phyloP scores from a whole-genome alignment of 345 rosid species.

The Pugionium cornutum region DNA sequence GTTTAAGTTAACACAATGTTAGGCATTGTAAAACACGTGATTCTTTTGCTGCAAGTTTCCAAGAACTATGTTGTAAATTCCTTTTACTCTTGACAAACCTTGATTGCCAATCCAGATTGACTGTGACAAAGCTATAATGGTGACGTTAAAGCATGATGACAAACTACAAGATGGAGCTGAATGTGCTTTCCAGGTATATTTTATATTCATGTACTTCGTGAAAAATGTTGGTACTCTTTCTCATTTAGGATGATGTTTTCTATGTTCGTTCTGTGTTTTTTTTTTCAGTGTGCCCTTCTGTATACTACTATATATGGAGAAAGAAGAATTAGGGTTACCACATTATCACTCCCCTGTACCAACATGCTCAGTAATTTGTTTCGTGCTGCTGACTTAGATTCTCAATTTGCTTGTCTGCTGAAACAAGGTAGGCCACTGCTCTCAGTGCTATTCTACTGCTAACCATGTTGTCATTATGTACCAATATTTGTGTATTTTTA shows the following conservation, averaged over 20 bases:
- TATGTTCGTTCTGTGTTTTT: neutral
- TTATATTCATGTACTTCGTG: neutral
- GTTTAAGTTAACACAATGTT: conserved; percentile 6
- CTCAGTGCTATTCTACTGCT: conserved; percentile 9
- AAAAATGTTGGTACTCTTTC: neutral
- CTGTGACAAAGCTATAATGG: conserved; percentile 93
- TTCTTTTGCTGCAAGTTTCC: conserved; percentile 9
- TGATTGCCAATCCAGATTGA: conserved; percentile 67
- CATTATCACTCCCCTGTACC: conserved; percentile 89
- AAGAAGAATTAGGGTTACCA: conserved; percentile 92
- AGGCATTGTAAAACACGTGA: neutral
- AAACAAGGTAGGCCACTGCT: conserved; percentile 69
- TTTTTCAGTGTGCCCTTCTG: conserved; percentile 88
- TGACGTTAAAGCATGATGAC: conserved; percentile 89
- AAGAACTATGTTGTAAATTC: conserved; percentile 18
- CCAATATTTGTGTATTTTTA: neutral
- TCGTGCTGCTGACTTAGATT: conserved; percentile 92
- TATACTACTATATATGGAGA: conserved; percentile 90
- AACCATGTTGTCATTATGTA: conserved; percentile 17
- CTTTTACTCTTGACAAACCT: conserved; percentile 25
- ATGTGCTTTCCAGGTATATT: conserved; percentile 86
- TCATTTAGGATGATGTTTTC: neutral
- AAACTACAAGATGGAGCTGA: conserved; percentile 93
- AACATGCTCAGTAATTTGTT: conserved; percentile 83
- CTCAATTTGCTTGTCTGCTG: conserved; percentile 90